Conservation (phyloP, 2,329 filamentous ascomycete species). For the Monosporascus cannonballus region DNA sequence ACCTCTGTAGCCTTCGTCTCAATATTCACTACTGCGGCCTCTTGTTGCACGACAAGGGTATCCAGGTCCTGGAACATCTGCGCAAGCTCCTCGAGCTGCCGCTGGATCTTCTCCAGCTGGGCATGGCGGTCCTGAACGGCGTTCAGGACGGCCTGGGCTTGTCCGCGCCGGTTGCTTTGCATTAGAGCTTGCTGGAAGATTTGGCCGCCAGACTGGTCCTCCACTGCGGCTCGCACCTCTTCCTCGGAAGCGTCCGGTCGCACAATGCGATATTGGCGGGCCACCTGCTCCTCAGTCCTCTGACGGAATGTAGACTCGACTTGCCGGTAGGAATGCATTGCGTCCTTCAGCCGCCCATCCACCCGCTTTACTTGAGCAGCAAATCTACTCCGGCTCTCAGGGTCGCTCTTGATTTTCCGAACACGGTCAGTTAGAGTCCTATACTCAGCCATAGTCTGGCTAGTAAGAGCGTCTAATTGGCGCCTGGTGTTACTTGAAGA, state of each 20-base stretch:
- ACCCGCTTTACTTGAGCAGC: slow-evolving; percentile 74
- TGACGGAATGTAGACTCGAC: slow-evolving; percentile 76
- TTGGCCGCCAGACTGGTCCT: slow-evolving; percentile 65
- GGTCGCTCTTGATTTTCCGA: slow-evolving; percentile 74
- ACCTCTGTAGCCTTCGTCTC: slow-evolving; percentile 85
- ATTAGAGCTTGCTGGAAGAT: slow-evolving; percentile 86
- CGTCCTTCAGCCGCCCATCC: slow-evolving; percentile 71
- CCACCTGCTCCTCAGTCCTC: slow-evolving; percentile 76
- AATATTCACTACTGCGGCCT: slow-evolving; percentile 71
- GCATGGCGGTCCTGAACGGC: slow-evolving; percentile 79
- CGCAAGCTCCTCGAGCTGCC: slow-evolving; percentile 79
- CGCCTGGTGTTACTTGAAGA: slow-evolving; percentile 58
- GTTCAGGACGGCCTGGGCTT: slow-evolving; percentile 71
- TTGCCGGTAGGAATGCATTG: slow-evolving; percentile 76
- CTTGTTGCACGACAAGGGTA: slow-evolving; percentile 78
- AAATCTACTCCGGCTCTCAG: slow-evolving; percentile 70
- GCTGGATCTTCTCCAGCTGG: slow-evolving; percentile 87
- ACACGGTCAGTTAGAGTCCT: slow-evolving; percentile 73
- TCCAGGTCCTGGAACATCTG: slow-evolving; percentile 90
- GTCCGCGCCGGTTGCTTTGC: slow-evolving; percentile 72
- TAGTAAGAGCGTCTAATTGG: slow-evolving; percentile 66
- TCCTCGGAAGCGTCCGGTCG: slow-evolving; percentile 71
- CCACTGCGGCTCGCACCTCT: slow-evolving; percentile 72
- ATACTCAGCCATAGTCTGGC: slow-evolving; percentile 79
- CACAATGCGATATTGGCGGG: slow-evolving; percentile 85